Percentiles rank a stretch among this genome's conserved stretches.
phyloP scores from a whole-genome alignment of 1,139 yeast species.

The Wickerhamiella pararugosa region DNA sequence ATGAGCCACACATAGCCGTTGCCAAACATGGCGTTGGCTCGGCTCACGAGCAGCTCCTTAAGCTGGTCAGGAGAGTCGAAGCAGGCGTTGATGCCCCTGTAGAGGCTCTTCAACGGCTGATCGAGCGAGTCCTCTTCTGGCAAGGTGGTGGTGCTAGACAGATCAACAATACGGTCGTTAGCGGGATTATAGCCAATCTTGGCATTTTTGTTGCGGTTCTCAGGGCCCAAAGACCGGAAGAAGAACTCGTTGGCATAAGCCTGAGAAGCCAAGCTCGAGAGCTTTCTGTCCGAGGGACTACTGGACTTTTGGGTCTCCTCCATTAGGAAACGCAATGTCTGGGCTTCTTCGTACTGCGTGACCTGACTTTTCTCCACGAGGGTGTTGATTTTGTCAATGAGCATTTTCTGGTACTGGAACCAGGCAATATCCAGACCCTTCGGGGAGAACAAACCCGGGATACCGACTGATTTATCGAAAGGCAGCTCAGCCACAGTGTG shows the following conservation, averaged over 20 bases:
- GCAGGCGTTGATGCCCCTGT: constrained; percentile 9
- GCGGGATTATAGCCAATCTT: constrained; percentile 3
- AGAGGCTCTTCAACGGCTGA: constrained; percentile 4
- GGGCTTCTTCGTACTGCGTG: neutral
- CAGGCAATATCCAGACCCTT: constrained; percentile 64
- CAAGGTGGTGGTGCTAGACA: constrained; percentile 10
- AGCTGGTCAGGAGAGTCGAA: constrained; percentile 36
- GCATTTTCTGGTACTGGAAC: constrained; percentile 61
- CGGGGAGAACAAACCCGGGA: constrained; percentile 57
- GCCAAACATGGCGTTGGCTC: constrained; percentile 48
- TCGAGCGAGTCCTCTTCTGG: constrained; percentile 15
- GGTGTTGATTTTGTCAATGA: constrained; percentile 52
- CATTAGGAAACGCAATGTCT: neutral
- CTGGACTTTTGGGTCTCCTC: neutral
- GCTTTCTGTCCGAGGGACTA: constrained; percentile 36
- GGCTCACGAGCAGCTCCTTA: constrained; percentile 39
- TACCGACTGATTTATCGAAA: constrained; percentile 32
- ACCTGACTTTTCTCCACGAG: constrained; percentile 12
- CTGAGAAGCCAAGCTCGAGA: constrained; percentile 50
- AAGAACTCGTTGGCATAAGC: constrained; percentile 86
- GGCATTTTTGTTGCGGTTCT: constrained; percentile 17
- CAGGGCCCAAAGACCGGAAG: constrained; percentile 43
- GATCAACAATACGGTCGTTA: neutral
- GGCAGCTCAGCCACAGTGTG: constrained; percentile 23
- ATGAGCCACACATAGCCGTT: constrained; percentile 87